A percentile compares a stretch with the other conserved stretches of the same genome.
phyloP scores from a whole-genome alignment of 176 grass and related monocot species.

The Saccharum officinarum region DNA sequence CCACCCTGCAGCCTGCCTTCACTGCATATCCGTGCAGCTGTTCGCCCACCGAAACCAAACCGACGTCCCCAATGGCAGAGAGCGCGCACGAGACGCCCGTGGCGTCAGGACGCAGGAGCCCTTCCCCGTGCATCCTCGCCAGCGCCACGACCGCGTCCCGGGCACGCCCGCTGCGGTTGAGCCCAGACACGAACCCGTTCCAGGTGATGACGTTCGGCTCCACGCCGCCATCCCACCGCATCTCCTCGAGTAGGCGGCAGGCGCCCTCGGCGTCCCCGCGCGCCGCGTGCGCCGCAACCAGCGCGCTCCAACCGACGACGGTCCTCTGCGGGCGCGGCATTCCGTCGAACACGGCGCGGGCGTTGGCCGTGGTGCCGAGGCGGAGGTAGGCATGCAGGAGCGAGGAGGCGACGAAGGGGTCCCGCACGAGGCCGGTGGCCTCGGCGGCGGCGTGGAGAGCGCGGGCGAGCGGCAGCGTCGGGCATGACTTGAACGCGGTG shows the following conservation, averaged over 20 bases:
- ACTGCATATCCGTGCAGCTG: conserved; percentile 55
- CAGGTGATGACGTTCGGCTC: conserved; percentile 68
- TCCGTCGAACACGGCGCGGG: conserved; percentile 53
- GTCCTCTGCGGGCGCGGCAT: conserved; percentile 38
- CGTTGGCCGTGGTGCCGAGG: conserved; percentile 30
- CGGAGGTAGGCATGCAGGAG: conserved; percentile 59
- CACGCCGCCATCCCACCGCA: conserved; percentile 31
- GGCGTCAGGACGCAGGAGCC: conserved; percentile 37
- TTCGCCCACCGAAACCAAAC: conserved; percentile 23
- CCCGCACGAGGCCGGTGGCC: conserved; percentile 27
- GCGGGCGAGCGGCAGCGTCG: conserved; percentile 31
- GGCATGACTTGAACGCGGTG: conserved; percentile 67
- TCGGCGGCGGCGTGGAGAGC: conserved; percentile 53
- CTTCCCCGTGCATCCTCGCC: conserved; percentile 56
- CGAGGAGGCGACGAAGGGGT: conserved; percentile 61
- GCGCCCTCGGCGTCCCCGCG: conserved; percentile 37
- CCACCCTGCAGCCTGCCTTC: conserved; percentile 41
- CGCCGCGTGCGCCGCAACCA: conserved; percentile 39
- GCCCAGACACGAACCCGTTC: conserved; percentile 63
- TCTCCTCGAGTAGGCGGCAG: conserved; percentile 34
- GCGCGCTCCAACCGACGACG: conserved; percentile 60
- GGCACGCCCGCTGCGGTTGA: conserved; percentile 51
- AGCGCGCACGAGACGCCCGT: conserved; percentile 48
- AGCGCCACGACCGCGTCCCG: conserved; percentile 33
- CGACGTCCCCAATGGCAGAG: conserved; percentile 44